These are phyloP conservation scores for Corymbia calophylla DNA, from an alignment of 441 rosid species.

Conservation along the genomic window DNA sequence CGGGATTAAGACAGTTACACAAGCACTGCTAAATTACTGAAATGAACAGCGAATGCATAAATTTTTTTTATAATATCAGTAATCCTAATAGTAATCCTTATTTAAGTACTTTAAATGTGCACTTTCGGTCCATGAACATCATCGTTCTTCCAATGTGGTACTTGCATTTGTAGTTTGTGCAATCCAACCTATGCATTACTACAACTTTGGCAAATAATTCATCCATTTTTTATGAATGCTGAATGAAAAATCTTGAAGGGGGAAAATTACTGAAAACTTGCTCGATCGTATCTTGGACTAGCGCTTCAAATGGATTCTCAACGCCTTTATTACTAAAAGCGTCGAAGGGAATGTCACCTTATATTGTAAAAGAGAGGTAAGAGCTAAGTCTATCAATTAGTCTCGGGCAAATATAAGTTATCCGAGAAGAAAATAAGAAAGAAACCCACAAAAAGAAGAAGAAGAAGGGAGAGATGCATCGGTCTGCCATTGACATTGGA, in stretches of 20 bases:
- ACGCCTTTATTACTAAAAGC: background rate
- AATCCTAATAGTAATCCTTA: background rate
- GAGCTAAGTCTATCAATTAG: background rate
- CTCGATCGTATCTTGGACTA: background rate
- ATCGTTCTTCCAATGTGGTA: no score
- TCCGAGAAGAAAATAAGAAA: background rate
- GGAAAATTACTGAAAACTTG: background rate
- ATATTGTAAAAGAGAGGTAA: background rate
- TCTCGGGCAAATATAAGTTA: background rate
- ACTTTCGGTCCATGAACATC: background rate
- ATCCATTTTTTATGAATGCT: background rate
- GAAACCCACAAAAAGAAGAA: background rate
- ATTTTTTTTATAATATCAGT: background rate
- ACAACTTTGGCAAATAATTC: background rate
- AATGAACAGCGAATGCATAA: background rate
- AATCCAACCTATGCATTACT: background rate
- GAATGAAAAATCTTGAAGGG: background rate
- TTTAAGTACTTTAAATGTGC: background rate
- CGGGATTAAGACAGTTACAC: background rate
- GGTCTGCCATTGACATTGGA: background rate
- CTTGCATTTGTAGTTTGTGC: background rate
- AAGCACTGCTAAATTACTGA: background rate
- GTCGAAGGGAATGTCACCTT: background rate
- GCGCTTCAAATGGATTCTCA: background rate
- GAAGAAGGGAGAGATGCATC: accelerated